These are phyloP conservation scores for Liriodendron chinense DNA, from an alignment of 164 flowering plant genomes.

Conservation along the genomic window DNA sequence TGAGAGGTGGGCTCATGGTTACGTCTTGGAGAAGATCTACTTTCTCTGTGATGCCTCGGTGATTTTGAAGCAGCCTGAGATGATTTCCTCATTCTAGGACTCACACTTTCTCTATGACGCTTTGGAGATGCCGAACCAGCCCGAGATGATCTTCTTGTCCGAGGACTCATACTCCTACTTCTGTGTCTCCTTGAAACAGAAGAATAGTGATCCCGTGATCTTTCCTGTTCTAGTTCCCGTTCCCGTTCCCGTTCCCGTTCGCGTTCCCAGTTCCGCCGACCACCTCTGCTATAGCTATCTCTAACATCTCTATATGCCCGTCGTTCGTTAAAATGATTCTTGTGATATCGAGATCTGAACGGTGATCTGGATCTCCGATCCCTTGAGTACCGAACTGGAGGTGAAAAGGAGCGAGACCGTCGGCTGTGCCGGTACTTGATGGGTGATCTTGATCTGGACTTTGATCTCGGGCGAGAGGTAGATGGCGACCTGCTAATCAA, in stretches of 20 bases:
- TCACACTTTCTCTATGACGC: slow-evolving; percentile 31
- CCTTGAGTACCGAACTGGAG: slow-evolving; percentile 48
- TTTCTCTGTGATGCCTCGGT: slow-evolving; percentile 22
- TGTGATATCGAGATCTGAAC: slow-evolving; percentile 53
- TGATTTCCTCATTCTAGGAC: slow-evolving; percentile 55
- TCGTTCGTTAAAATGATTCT: slow-evolving; percentile 46
- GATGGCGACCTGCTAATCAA: slow-evolving; percentile 59
- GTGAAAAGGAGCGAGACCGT: slow-evolving; percentile 80
- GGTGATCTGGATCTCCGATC: slow-evolving; percentile 81
- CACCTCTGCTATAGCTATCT: slow-evolving; percentile 44
- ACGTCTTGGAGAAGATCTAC: slow-evolving; percentile 14
- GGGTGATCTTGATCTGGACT: slow-evolving; percentile 69
- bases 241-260: slow-evolving; percentile 13
- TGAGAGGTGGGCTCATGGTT: slow-evolving; percentile 4
- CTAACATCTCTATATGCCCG: slow-evolving; percentile 48
- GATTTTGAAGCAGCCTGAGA: slow-evolving; percentile 22
- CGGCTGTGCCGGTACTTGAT: slow-evolving; percentile 48
- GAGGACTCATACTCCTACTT: slow-evolving; percentile 78
- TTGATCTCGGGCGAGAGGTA: slow-evolving; percentile 46
- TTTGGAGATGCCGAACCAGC: slow-evolving; percentile 27
- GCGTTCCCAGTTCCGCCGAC: slow-evolving; percentile 46
- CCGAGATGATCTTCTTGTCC: slow-evolving; percentile 37
- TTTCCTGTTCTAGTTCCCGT: slow-evolving; percentile 12
- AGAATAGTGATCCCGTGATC: slow-evolving; percentile 52
- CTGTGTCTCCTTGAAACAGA: slow-evolving; percentile 60